A percentile compares a stretch with the other conserved stretches of the same genome.
Evolutionary conservation across 2,329 filamentous ascomycete genomes (phyloP).

Genomic region (Paraconiothyrium brasiliense): DNA sequence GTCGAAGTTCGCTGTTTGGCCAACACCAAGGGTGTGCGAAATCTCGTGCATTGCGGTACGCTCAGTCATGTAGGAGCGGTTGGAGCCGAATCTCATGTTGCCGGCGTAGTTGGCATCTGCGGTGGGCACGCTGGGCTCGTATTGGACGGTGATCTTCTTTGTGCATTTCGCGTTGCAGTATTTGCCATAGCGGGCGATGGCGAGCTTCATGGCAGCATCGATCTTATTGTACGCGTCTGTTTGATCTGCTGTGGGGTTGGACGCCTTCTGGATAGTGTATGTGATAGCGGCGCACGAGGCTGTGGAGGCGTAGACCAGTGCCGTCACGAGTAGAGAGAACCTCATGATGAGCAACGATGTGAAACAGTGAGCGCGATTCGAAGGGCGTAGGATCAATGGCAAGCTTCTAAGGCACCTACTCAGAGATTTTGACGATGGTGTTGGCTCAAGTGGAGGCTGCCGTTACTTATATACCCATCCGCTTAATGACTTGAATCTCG

Average conservation of each 20-base stretch:
- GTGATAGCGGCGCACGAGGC: conserved; percentile 32
- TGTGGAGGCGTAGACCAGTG: conserved; percentile 31
- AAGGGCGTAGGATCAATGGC: too few relatives aligned
- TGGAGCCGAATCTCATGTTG: conserved; percentile 45
- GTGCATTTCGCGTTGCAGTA: conserved; percentile 29
- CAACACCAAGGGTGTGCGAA: conserved; percentile 44
- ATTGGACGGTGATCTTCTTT: conserved; percentile 41
- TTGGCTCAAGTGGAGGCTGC: background rate
- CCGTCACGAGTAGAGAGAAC: conserved; percentile 28
- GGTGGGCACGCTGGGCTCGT: conserved; percentile 44
- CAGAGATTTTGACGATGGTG: background rate
- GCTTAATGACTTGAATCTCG: too few relatives aligned
- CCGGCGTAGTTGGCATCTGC: conserved; percentile 49
- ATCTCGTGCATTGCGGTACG: conserved; percentile 50
- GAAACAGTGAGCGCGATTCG: background rate
- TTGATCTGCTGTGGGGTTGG: conserved; percentile 43
- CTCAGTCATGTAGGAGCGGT: conserved; percentile 46
- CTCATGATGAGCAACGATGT: conserved; percentile 28
- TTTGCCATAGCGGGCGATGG: conserved; percentile 37
- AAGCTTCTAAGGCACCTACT: background rate
- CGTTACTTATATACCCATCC: background rate
- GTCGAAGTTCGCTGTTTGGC: conserved; percentile 44
- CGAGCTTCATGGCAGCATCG: conserved; percentile 43
- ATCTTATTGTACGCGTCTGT: conserved; percentile 44
- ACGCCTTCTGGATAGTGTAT: conserved; percentile 39